phyloP scores from a whole-genome alignment of 1,139 yeast species.

The Suzukiozyma palmioleophila region DNA sequence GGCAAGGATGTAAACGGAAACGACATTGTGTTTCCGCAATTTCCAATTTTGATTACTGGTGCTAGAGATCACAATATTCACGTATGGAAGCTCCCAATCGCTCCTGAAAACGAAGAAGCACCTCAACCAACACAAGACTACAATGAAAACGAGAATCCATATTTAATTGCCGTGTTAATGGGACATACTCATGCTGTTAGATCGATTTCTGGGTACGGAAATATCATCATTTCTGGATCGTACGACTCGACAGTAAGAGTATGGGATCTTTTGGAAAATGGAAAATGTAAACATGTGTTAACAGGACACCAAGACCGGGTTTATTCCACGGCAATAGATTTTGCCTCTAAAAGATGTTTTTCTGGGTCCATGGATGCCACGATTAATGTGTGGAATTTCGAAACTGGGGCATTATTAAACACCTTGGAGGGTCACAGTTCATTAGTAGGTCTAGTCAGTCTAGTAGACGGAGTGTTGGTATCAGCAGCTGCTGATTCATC shows the following conservation, averaged over 20 bases:
- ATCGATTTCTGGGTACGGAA: conserved; percentile 82
- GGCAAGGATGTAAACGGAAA: conserved; percentile 60
- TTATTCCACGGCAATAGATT: conserved; percentile 81
- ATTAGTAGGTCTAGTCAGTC: conserved; percentile 79
- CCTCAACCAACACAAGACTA: conserved; percentile 36
- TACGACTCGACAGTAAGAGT: conserved; percentile 89
- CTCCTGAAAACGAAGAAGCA: conserved; percentile 33
- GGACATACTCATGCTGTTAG: conserved; percentile 91
- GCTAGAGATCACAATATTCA: conserved; percentile 87
- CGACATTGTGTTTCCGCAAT: conserved; percentile 57
- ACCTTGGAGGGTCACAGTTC: conserved; percentile 84
- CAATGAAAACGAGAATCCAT: conserved; percentile 53
- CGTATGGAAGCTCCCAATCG: conserved; percentile 81
- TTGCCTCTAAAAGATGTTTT: conserved; percentile 70
- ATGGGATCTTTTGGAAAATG: conserved; percentile 77
- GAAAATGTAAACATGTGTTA: conserved; percentile 67
- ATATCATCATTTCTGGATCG: conserved; percentile 81
- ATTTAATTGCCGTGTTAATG: conserved; percentile 64
- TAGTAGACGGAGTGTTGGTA: conserved; percentile 75
- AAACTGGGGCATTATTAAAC: conserved; percentile 62
- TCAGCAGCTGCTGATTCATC: conserved; percentile 97
- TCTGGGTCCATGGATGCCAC: conserved; percentile 92
- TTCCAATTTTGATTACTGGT: conserved; percentile 76
- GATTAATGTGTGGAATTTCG: conserved; percentile 86
- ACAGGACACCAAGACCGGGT: conserved; percentile 85